Base-by-base conservation (phyloP, 169 alveolate genomes). In the Amoebophrya sp. region DNA sequence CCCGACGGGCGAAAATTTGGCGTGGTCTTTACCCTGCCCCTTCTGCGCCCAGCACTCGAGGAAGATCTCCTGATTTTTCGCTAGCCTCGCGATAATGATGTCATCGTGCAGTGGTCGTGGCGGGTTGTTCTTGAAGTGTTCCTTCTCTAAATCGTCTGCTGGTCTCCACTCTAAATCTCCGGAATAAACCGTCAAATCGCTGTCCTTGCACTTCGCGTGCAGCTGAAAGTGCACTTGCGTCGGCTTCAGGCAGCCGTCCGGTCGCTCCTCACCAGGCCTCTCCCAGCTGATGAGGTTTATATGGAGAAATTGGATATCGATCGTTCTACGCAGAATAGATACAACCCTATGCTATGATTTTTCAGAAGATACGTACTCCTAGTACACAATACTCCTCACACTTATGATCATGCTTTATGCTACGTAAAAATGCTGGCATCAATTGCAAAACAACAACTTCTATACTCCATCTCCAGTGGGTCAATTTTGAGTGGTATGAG, bases 401-500 rank as follows among this genome's bases (percentile, higher is more conserved):
- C n/a, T n/a, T n/a, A n/a, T n/a, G n/a, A n/a, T n/a, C n/a, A n/a
- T n/a, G n/a, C n/a, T n/a, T n/a, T n/a, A n/a, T n/a, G n/a, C n/a
- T n/a, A n/a, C n/a, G n/a, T n/a, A n/a, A n/a, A n/a, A n/a, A n/a
- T n/a, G n/a, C n/a, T n/a, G n/a, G n/a, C n/a, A n/a, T n/a, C n/a
- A n/a, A n/a, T n/a, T n/a, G n/a, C n/a, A n/a, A n/a, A n/a, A n/a
- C n/a, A n/a, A n/a, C n/a, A n/a, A n/a, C n/a, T n/a, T n/a, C n/a
- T n/a, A 1, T 66, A 98, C 55, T 96, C 96, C 33, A 98, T 96
- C 89, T 95, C 92, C 47, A 96, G 96, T 0, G 99, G 99, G 93
- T 98, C 98, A 35, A 98, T 98, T 77, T 94, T 91, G 93, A 98
- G 97, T 25, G 99, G 99, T 40, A 99, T 95, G 41, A 99, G 96